Evolutionary conservation across 768 basidiomycete species (phyloP).

Genomic region (Dioszegia hungarica): DNA sequence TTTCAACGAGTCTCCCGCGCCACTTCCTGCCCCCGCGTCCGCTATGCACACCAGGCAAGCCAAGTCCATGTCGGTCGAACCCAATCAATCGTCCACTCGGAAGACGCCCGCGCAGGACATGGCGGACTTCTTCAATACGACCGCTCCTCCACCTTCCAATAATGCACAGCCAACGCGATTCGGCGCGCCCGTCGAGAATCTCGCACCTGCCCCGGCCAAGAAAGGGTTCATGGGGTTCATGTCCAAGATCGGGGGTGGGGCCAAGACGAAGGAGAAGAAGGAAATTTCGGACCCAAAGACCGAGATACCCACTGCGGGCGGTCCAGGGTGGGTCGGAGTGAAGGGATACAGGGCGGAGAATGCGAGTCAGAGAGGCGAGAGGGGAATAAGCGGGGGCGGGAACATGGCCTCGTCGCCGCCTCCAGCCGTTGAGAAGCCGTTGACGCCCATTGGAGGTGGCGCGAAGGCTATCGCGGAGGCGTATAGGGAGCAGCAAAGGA

Average conservation of each 20-base stretch:
- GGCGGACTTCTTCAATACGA: slow-evolving; percentile 38
- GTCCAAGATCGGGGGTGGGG: slow-evolving; percentile 59
- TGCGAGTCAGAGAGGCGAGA: too few relatives aligned
- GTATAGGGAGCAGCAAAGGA: neutral
- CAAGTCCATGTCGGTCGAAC: neutral
- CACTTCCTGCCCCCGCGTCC: neutral
- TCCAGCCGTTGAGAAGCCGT: too few relatives aligned
- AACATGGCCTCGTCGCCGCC: too few relatives aligned
- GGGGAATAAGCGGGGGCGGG: too few relatives aligned
- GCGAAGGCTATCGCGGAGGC: slow-evolving; percentile 2
- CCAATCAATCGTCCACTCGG: neutral
- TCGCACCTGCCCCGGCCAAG: slow-evolving; percentile 20
- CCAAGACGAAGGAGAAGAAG: slow-evolving; percentile 7
- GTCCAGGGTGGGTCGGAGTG: neutral
- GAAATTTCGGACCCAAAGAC: neutral
- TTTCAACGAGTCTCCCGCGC: slow-evolving; percentile 2
- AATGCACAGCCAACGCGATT: slow-evolving; percentile 12
- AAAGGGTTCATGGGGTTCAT: slow-evolving; percentile 71
- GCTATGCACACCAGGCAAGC: neutral
- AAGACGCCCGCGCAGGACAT: slow-evolving; percentile 35
- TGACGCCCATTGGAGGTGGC: too few relatives aligned
- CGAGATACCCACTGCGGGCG: neutral
- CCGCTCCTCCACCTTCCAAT: slow-evolving; percentile 30
- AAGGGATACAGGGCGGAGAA: neutral
- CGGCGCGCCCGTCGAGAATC: slow-evolving; percentile 6